These are phyloP conservation scores for Aspergillus fructus DNA, from an alignment of 2,329 filamentous ascomycete genomes.

Conservation along the genomic window DNA sequence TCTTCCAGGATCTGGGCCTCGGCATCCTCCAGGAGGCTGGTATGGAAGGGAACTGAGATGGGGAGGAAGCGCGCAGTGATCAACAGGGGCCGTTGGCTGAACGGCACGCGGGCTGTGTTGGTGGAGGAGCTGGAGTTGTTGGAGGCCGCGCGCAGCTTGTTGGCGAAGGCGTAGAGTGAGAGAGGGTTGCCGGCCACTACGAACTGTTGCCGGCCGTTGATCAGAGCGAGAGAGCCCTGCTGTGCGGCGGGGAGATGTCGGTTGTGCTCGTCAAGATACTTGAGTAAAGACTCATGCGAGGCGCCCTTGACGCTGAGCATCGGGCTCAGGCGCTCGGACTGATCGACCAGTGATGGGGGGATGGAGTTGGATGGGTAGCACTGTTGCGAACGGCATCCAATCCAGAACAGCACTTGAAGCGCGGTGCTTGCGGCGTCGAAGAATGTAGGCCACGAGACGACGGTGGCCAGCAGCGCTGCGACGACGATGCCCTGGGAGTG, in stretches of 20 bases:
- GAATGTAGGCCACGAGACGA: slow-evolving; percentile 34
- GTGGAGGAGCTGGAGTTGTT: not conserved
- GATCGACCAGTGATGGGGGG: slow-evolving; percentile 55
- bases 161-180: slow-evolving; percentile 82
- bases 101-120: slow-evolving; percentile 65
- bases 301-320: slow-evolving; percentile 84
- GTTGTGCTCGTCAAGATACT: slow-evolving; percentile 11
- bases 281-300: not conserved
- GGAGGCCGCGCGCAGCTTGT: slow-evolving; percentile 87
- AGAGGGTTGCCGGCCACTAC: slow-evolving; percentile 15
- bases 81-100: slow-evolving; percentile 91
- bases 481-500: slow-evolving; percentile 42
- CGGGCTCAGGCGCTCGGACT: slow-evolving; percentile 82
- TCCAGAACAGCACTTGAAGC: slow-evolving; percentile 28
- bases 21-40: slow-evolving; percentile 85
- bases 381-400: slow-evolving; percentile 88
- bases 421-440: slow-evolving; percentile 25
- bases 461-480: slow-evolving; percentile 33
- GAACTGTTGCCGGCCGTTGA: slow-evolving; percentile 17
- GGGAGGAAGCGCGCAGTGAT: slow-evolving; percentile 97
- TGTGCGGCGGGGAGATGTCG: not conserved
- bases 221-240: slow-evolving; percentile 6
- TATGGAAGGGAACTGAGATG: slow-evolving; percentile 97
- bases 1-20: slow-evolving; percentile 82
- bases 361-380: slow-evolving; percentile 94